Percentiles rank a stretch among this genome's conserved stretches.
Evolutionary conservation across 2,329 filamentous ascomycete genomes (phyloP).

Genomic region (Apiospora saccharicola): DNA sequence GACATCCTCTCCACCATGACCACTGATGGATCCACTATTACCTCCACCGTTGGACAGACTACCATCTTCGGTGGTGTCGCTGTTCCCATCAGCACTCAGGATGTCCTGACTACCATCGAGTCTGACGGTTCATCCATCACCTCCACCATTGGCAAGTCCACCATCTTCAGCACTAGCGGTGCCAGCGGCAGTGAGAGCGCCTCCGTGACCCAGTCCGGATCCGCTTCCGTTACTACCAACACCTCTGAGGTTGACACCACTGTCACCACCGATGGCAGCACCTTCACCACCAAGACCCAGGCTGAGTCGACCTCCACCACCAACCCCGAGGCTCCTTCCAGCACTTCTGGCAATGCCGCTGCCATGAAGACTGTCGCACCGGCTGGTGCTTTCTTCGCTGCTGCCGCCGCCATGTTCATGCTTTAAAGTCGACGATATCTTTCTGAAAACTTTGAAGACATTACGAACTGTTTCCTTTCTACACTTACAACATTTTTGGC

Average conservation of each 20-base stretch:
- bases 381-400: constrained; percentile 4
- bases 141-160: constrained; percentile 1
- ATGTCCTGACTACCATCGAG: neutral
- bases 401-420: constrained; percentile 3
- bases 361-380: constrained; percentile 10
- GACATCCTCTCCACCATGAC: constrained; percentile 3
- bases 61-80: neutral
- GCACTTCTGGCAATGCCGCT: neutral
- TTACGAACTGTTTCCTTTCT: constrained; percentile 3
- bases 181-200: constrained; percentile 9
- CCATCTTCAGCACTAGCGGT: constrained; percentile 17
- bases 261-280: constrained; percentile 14
- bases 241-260: constrained; percentile 14
- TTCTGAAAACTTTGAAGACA: neutral
- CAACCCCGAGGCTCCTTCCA: neutral
- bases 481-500: constrained; percentile 14
- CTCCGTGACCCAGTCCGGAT: neutral
- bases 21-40: neutral
- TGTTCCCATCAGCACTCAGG: neutral
- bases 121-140: neutral
- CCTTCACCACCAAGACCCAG: constrained; percentile 20
- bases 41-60: constrained; percentile 1
- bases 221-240: constrained; percentile 2
- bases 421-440: neutral
- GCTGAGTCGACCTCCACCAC: constrained; percentile 1